Conservation (phyloP, 2,329 filamentous ascomycete genomes). For the Moelleriella libera region DNA sequence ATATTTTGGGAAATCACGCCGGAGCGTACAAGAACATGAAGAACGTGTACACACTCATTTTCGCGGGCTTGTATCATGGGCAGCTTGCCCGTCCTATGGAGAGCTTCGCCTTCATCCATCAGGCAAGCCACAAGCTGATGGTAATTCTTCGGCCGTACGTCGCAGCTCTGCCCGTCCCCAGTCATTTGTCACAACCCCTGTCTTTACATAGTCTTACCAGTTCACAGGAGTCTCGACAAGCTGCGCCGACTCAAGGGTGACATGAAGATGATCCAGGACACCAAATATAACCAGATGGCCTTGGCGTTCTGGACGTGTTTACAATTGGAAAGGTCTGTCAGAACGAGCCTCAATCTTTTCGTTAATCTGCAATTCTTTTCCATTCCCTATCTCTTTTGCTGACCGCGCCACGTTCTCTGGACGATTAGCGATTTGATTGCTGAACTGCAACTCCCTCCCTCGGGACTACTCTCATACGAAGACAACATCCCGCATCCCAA, state of each 20-base stretch:
- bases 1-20: constrained; percentile 71
- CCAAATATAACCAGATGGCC: constrained; percentile 45
- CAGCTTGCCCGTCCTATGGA: constrained; percentile 79
- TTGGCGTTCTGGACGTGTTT: constrained; percentile 88
- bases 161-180: background rate
- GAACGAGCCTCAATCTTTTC: no score
- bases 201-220: no score
- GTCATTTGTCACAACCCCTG: no score
- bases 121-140: constrained; percentile 44
- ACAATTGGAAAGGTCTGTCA: constrained; percentile 65
- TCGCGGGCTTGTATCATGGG: constrained; percentile 79
- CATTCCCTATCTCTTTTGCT: no score
- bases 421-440: constrained; percentile 67
- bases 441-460: constrained; percentile 55
- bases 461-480: constrained; percentile 46
- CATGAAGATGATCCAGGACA: constrained; percentile 24
- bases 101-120: constrained; percentile 53
- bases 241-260: constrained; percentile 25
- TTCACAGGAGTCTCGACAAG: constrained; percentile 33
- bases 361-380: no score
- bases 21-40: constrained; percentile 69
- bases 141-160: constrained; percentile 64
- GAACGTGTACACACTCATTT: constrained; percentile 71
- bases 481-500: constrained; percentile 55
- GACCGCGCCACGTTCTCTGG: background rate